Evolutionary conservation across 345 rosid genomes (phyloP).

Genomic region (Odontarrhena argentea): DNA sequence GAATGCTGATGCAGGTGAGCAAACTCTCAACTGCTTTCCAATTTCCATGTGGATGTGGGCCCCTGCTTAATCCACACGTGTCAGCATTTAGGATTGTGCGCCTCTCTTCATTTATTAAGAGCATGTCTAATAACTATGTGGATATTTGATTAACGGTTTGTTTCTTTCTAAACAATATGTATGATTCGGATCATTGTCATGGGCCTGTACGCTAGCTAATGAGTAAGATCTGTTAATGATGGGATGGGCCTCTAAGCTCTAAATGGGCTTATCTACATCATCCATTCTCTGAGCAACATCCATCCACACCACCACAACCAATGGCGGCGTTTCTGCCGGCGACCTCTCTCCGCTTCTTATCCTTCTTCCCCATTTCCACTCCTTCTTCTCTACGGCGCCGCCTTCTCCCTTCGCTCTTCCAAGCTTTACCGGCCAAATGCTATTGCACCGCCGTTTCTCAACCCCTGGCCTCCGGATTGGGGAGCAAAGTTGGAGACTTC

Average conservation of each 20-base stretch:
- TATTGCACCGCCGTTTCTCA: slow-evolving; percentile 37
- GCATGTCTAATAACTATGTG: too few species aligned
- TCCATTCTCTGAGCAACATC: too few species aligned
- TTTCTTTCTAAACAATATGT: too few species aligned
- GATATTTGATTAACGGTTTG: too few species aligned
- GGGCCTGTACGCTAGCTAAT: too few species aligned
- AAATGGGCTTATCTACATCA: slow-evolving; percentile 1
- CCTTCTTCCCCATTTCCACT: slow-evolving; percentile 13
- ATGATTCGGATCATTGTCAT: too few species aligned
- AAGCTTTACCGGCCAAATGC: slow-evolving; percentile 31
- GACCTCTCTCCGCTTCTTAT: slow-evolving; percentile 43
- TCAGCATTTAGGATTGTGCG: neutral
- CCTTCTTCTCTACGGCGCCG: slow-evolving; percentile 20
- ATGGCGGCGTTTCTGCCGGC: slow-evolving; percentile 36
- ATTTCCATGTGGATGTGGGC: slow-evolving; percentile 29
- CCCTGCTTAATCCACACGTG: slow-evolving; percentile 15
- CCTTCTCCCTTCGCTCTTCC: slow-evolving; percentile 7
- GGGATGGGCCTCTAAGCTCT: neutral
- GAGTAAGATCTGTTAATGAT: too few species aligned
- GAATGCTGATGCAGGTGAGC: slow-evolving; percentile 38
- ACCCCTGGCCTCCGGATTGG: slow-evolving; percentile 31
- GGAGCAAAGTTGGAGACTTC: slow-evolving; percentile 54
- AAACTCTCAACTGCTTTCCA: slow-evolving; percentile 34
- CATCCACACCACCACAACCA: too few species aligned
- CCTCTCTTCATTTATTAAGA: slow-evolving; percentile 5